Conservation (phyloP, 805 yeast genomes). For the Maudiozyma saulgeensis region DNA sequence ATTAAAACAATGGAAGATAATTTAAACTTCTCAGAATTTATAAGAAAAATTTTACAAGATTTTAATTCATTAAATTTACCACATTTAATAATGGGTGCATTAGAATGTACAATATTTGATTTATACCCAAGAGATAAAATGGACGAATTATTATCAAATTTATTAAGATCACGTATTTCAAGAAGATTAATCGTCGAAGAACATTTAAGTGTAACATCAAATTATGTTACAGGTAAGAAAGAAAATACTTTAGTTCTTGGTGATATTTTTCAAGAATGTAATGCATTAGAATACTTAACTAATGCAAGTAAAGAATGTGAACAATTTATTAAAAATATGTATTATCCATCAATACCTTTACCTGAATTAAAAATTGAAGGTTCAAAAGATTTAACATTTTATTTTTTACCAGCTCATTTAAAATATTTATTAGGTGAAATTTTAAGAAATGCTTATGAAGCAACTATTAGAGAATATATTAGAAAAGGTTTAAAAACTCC, state of each 20-base stretch:
- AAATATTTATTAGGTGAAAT: slow-evolving; percentile 84
- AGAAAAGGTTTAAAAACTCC: slow-evolving; percentile 35
- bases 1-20: slow-evolving; percentile 69
- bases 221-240: slow-evolving; percentile 39
- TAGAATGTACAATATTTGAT: slow-evolving; percentile 59
- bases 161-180: slow-evolving; percentile 78
- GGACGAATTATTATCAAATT: slow-evolving; percentile 65
- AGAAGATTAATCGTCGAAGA: slow-evolving; percentile 88
- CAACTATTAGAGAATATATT: slow-evolving; percentile 50
- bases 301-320: slow-evolving; percentile 45
- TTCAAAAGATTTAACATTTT: slow-evolving; percentile 54
- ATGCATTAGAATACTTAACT: slow-evolving; percentile 57
- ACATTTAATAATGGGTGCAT: slow-evolving; percentile 85
- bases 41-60: slow-evolving; percentile 55
- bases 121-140: slow-evolving; percentile 51
- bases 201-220: slow-evolving; percentile 68
- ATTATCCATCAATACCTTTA: slow-evolving; percentile 44
- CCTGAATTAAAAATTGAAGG: slow-evolving; percentile 79
- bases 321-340: slow-evolving; percentile 41
- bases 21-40: slow-evolving; percentile 54
- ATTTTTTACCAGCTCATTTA: slow-evolving; percentile 77
- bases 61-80: slow-evolving; percentile 77
- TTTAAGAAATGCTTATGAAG: slow-evolving; percentile 74
- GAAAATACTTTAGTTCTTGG: slow-evolving; percentile 49
- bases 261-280: slow-evolving; percentile 73